phyloP scores from a whole-genome alignment of 2,329 filamentous ascomycete species.

The Stachybotrys chlorohalonatus region DNA sequence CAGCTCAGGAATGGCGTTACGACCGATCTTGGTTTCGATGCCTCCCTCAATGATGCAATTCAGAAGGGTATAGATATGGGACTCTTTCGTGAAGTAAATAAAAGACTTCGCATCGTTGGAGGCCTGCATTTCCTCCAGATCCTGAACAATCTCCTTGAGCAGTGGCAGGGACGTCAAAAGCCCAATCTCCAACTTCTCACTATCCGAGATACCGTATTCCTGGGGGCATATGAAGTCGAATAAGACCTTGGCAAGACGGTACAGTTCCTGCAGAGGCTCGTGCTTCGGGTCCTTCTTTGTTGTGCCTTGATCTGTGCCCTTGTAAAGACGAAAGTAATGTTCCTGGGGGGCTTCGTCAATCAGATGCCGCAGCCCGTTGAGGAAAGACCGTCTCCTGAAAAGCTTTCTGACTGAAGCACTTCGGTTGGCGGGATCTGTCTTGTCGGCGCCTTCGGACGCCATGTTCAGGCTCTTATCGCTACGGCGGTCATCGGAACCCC shows the following conservation, averaged over 20 bases:
- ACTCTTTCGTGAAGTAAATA: conserved; percentile 99
- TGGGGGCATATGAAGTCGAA: conserved; percentile 99
- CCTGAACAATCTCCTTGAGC: conserved; percentile 92
- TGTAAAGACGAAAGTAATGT: conserved; percentile 86
- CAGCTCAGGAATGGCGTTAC: conserved; percentile 90
- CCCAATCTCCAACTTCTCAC: conserved; percentile 97
- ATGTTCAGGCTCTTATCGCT: conserved; percentile 16
- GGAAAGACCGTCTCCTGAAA: conserved; percentile 53
- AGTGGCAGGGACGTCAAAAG: conserved; percentile 87
- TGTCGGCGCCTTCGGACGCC: conserved; percentile 26
- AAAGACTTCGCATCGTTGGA: conserved; percentile 91
- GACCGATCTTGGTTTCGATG: conserved; percentile 91
- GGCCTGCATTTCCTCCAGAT: conserved; percentile 94
- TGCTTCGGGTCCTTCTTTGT: conserved; percentile 77
- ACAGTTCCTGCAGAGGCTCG: conserved; percentile 83
- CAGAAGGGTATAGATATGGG: conserved; percentile 93
- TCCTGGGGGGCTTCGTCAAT: conserved; percentile 50
- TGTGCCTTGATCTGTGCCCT: conserved; percentile 56
- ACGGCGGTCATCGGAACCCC: conserved; percentile 28
- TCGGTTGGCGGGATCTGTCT: conserved; percentile 27
- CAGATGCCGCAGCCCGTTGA: conserved; percentile 40
- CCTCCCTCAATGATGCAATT: conserved; percentile 98
- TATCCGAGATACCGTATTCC: conserved; percentile 92
- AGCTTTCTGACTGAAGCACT: conserved; percentile 32
- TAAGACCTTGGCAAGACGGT: conserved; percentile 85